These are phyloP conservation scores for Mercurialis annua DNA, from an alignment of 345 rosid species.

Conservation along the genomic window DNA sequence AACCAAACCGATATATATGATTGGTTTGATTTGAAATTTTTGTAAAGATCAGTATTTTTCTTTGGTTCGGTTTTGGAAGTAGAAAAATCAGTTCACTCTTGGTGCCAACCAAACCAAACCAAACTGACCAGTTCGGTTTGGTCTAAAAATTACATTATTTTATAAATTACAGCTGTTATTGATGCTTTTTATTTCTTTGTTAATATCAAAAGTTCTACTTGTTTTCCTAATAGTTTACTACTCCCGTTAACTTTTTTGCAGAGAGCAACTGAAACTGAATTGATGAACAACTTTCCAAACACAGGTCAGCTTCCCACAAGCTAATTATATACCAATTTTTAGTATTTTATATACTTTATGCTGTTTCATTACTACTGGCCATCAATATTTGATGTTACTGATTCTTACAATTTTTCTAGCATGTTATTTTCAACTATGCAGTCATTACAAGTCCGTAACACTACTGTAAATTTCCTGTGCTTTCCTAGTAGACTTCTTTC, in stretches of 20 bases:
- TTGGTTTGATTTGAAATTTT: too few relatives aligned
- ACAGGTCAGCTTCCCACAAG: slow-evolving; percentile 35
- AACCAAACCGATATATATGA: too few relatives aligned
- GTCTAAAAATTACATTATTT: too few relatives aligned
- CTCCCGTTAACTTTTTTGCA: slow-evolving; percentile 22
- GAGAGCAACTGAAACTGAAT: slow-evolving; percentile 60
- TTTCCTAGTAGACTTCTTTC: background rate
- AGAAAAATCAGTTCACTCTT: too few relatives aligned
- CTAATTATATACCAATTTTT: background rate
- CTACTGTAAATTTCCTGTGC: background rate
- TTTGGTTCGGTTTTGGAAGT: too few relatives aligned
- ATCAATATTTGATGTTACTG: too few relatives aligned
- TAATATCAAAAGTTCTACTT: background rate
- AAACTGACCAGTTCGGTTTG: too few relatives aligned
- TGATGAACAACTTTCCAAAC: slow-evolving; percentile 35
- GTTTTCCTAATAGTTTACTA: background rate
- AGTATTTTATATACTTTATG: background rate
- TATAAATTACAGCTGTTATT: background rate
- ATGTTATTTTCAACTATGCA: slow-evolving; percentile 5
- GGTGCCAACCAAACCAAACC: too few relatives aligned
- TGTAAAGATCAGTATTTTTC: too few relatives aligned
- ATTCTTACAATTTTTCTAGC: background rate
- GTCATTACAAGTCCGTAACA: background rate
- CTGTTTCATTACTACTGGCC: too few relatives aligned
- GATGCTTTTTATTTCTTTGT: background rate